Percentiles rank a stretch among this genome's conserved stretches.
These are phyloP conservation scores for Ormosia semicastrata DNA, from an alignment of 306 rosid genomes.

Conservation along the genomic window DNA sequence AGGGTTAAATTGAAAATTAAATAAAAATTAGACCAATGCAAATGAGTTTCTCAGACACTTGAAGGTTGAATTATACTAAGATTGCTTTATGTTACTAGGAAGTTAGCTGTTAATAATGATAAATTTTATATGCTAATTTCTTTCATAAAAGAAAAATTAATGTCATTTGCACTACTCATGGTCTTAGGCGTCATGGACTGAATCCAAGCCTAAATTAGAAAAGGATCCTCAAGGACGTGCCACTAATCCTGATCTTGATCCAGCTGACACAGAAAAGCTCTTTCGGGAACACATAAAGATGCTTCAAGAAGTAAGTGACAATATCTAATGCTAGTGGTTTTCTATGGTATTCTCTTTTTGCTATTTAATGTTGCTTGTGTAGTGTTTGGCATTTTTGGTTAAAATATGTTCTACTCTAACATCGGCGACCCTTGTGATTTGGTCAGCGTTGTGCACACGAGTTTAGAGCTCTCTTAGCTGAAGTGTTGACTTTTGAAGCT, in stretches of 20 bases:
- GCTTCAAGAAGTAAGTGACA: slow-evolving; percentile 80
- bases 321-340: neutral
- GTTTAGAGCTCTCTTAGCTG: slow-evolving; percentile 68
- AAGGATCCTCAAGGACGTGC: slow-evolving; percentile 95
- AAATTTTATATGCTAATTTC: slow-evolving; percentile 1
- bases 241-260: slow-evolving; percentile 69
- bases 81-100: neutral
- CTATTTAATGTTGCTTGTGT: neutral
- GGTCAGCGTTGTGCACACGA: slow-evolving; percentile 79
- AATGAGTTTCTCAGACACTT: neutral
- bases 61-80: neutral
- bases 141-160: neutral
- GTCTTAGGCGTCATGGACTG: slow-evolving; percentile 90
- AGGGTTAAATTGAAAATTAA: neutral
- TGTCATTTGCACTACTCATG: neutral
- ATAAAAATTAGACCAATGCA: neutral
- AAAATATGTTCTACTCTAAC: slow-evolving; percentile 21
- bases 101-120: neutral
- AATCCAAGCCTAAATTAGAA: slow-evolving; percentile 73
- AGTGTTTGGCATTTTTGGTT: neutral
- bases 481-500: slow-evolving; percentile 64
- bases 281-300: slow-evolving; percentile 86
- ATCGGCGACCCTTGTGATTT: slow-evolving; percentile 19
- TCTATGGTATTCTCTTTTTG: neutral
- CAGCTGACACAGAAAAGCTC: slow-evolving; percentile 80